A percentile compares a stretch with the other conserved stretches of the same genome.
Evolutionary conservation across 192 early-diverging fungal genomes (phyloP).

Genomic region (Coemansia sp.): DNA sequence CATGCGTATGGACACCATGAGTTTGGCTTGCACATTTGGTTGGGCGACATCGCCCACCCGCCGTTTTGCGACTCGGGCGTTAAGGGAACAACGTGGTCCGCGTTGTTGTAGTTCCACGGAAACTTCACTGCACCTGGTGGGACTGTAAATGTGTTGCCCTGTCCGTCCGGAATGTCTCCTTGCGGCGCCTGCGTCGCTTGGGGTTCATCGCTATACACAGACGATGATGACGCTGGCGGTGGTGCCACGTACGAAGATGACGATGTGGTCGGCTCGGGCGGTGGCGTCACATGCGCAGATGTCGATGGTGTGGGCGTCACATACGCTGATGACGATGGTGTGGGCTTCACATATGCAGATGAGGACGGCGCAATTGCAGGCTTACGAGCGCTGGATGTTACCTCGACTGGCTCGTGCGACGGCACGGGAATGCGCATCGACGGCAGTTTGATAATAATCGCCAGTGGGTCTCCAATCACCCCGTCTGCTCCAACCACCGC

Average conservation of each 20-base stretch:
- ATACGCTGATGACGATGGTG: not conserved
- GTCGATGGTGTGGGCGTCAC: not conserved
- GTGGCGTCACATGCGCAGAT: not conserved
- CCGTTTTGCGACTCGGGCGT: slow-evolving; percentile 30
- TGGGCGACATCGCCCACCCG: slow-evolving; percentile 53
- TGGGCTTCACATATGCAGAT: not conserved
- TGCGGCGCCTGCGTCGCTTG: not conserved
- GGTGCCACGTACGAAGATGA: not conserved
- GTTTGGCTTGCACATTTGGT: slow-evolving; percentile 36
- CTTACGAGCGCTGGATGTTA: not conserved
- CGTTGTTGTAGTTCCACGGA: slow-evolving; percentile 48
- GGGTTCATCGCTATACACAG: not conserved
- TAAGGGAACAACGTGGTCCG: slow-evolving; percentile 40
- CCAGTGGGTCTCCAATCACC: slow-evolving; percentile 17
- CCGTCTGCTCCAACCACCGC: not conserved
- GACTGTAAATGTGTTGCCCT: slow-evolving; percentile 42
- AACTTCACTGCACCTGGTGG: slow-evolving; percentile 34
- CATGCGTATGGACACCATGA: slow-evolving; percentile 51
- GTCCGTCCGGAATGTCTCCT: slow-evolving; percentile 35
- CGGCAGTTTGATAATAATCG: slow-evolving; percentile 8
- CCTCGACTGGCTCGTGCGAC: not conserved
- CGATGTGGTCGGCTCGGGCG: not conserved
- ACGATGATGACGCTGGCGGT: not conserved
- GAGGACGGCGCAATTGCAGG: not conserved
- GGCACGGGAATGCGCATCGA: not conserved